These are phyloP conservation scores for Nissolia schottii DNA, from an alignment of 306 rosid genomes.

Conservation along the genomic window DNA sequence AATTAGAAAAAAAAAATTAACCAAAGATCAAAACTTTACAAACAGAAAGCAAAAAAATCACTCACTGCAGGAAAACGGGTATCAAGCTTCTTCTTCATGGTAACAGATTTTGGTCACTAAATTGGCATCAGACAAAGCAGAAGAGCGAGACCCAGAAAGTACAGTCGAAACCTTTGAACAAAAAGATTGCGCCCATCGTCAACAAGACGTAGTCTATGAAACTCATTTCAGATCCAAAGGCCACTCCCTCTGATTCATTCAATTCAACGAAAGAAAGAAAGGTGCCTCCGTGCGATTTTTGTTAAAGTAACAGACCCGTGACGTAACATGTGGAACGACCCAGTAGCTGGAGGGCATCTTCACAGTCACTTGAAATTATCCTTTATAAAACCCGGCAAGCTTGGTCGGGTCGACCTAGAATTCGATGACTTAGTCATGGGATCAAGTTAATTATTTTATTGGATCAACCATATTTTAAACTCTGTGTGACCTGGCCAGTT, in stretches of 20 bases:
- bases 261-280: constrained; percentile 33
- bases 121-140: constrained; percentile 3
- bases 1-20: neutral
- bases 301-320: neutral
- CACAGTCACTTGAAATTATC: too few species aligned
- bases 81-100: constrained; percentile 99
- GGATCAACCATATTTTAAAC: too few species aligned
- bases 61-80: constrained; percentile 98
- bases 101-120: constrained; percentile 35
- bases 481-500: too few species aligned
- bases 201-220: constrained; percentile 34
- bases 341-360: constrained; percentile 21
- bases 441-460: too few species aligned
- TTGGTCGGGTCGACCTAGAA: too few species aligned
- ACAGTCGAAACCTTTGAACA: constrained; percentile 34
- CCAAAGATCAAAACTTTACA: neutral
- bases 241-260: constrained; percentile 23
- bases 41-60: neutral
- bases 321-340: constrained; percentile 8
- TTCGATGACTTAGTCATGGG: too few species aligned
- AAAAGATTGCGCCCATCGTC: constrained; percentile 15
- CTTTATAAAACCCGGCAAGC: too few species aligned
- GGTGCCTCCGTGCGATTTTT: constrained; percentile 38
- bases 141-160: constrained; percentile 18
- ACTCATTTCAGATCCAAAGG: constrained; percentile 65